Percentiles rank a stretch among this genome's conserved stretches.
Evolutionary conservation across 208 protist species (phyloP).

Genomic region (Herpetomonas tarakana): DNA sequence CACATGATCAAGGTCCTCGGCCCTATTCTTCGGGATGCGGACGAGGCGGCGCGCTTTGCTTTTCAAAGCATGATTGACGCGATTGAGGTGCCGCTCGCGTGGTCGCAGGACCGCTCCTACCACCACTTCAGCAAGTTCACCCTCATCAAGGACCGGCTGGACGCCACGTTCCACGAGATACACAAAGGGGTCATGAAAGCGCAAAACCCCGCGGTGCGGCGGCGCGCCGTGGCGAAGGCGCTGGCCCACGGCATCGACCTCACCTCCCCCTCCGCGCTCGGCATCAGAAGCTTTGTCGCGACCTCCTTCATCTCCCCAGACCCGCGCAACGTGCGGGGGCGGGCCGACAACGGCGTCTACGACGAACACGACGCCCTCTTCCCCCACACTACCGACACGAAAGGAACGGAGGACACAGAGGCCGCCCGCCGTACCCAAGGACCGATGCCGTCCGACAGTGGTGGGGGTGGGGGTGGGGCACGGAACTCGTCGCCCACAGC

Average conservation of each 20-base stretch:
- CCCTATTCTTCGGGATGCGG: slow-evolving; percentile 26
- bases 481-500: no score
- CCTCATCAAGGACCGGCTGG: slow-evolving; percentile 28
- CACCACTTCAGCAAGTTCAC: slow-evolving; percentile 44
- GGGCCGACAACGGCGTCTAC: slow-evolving; percentile 15
- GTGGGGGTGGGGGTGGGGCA: neutral
- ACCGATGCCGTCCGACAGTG: neutral
- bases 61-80: slow-evolving; percentile 67
- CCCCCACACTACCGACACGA: neutral
- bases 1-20: slow-evolving; percentile 24
- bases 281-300: slow-evolving; percentile 19
- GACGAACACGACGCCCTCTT: slow-evolving; percentile 1
- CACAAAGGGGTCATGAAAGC: slow-evolving; percentile 36
- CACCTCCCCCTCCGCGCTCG: neutral
- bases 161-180: slow-evolving; percentile 27
- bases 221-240: neutral
- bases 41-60: slow-evolving; percentile 27
- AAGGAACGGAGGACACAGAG: neutral
- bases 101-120: slow-evolving; percentile 25
- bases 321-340: slow-evolving; percentile 15
- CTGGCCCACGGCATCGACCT: slow-evolving; percentile 4
- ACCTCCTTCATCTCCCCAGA: slow-evolving; percentile 17
- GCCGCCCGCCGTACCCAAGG: neutral
- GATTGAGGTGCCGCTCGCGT: slow-evolving; percentile 23
- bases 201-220: slow-evolving; percentile 16